Conservation (phyloP, 140 eudicot genomes). For the Anethum foeniculum region DNA sequence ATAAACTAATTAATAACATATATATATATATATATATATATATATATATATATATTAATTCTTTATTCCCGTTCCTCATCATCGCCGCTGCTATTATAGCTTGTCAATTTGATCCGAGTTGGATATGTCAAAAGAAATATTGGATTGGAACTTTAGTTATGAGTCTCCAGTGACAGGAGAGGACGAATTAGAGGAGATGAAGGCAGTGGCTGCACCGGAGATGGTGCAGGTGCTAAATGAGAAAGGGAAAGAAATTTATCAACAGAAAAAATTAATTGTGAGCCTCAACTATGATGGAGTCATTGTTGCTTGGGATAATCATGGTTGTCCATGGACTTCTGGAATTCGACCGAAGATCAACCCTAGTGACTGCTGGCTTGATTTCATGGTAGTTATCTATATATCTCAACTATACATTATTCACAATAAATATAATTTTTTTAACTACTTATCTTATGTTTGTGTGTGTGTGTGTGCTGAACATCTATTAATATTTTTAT, state of each 20-base stretch:
- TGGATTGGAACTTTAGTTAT: conserved; percentile 50
- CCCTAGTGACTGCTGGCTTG: conserved; percentile 49
- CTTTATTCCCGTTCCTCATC: too few relatives aligned
- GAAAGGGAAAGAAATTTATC: conserved; percentile 18
- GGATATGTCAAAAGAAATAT: conserved; percentile 51
- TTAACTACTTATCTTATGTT: background rate
- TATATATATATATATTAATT: too few relatives aligned
- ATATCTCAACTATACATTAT: too few relatives aligned
- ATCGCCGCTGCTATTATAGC: conserved; percentile 2
- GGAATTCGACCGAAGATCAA: conserved; percentile 75
- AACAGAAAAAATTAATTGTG: conserved; percentile 14
- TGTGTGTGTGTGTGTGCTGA: background rate
- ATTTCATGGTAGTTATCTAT: conserved; percentile 40
- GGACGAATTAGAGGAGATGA: conserved; percentile 19
- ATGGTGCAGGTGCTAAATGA: background rate
- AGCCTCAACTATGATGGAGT: conserved; percentile 62
- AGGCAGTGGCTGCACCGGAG: conserved; percentile 3
- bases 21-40: too few relatives aligned
- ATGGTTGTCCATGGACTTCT: conserved; percentile 75
- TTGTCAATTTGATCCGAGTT: conserved; percentile 11
- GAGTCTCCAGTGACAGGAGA: conserved; percentile 47
- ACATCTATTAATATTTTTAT: background rate
- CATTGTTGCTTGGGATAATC: conserved; percentile 62
- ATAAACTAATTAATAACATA: too few relatives aligned
- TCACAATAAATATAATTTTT: background rate